A percentile compares a stretch with the other conserved stretches of the same genome.
Evolutionary conservation across 208 protist genomes (phyloP).

Genomic region (Trypanosoma mega): DNA sequence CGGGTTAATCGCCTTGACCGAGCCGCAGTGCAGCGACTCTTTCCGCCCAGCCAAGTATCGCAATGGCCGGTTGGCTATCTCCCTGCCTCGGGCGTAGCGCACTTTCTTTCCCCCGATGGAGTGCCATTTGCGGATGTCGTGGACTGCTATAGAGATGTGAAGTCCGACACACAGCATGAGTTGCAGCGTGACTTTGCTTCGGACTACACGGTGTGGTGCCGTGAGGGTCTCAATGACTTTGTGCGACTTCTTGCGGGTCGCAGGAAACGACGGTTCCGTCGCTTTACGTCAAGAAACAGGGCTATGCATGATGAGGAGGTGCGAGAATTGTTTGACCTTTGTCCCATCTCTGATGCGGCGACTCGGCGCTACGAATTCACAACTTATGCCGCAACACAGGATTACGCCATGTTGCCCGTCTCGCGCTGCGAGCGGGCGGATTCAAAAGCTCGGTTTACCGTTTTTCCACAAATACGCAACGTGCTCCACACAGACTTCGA

Average conservation of each 20-base stretch:
- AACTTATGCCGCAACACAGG: conserved; percentile 59
- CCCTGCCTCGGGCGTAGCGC: conserved; percentile 69
- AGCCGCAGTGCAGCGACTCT: conserved; percentile 34
- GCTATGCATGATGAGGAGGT: conserved; percentile 17
- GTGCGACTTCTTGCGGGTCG: conserved; percentile 24
- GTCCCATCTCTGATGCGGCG: neutral
- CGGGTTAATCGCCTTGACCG: conserved; percentile 46
- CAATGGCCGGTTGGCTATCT: conserved; percentile 69
- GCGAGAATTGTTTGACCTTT: conserved; percentile 14
- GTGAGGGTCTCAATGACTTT: conserved; percentile 47
- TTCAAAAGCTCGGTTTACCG: conserved; percentile 40
- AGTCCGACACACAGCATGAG: conserved; percentile 30
- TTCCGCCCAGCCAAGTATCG: conserved; percentile 39
- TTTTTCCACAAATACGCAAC: conserved; percentile 67
- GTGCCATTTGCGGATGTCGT: conserved; percentile 58
- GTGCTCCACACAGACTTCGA: conserved; percentile 66
- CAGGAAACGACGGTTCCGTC: neutral
- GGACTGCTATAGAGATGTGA: conserved; percentile 51
- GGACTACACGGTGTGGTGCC: conserved; percentile 75
- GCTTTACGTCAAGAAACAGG: conserved; percentile 1
- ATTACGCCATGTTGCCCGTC: conserved; percentile 73
- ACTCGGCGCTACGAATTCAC: conserved; percentile 46
- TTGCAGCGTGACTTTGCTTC: conserved; percentile 77
- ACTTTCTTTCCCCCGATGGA: conserved; percentile 60
- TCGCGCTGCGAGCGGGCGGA: conserved; percentile 18